phyloP scores from a whole-genome alignment of 306 rosid genomes.

The Acmispon strigosus region DNA sequence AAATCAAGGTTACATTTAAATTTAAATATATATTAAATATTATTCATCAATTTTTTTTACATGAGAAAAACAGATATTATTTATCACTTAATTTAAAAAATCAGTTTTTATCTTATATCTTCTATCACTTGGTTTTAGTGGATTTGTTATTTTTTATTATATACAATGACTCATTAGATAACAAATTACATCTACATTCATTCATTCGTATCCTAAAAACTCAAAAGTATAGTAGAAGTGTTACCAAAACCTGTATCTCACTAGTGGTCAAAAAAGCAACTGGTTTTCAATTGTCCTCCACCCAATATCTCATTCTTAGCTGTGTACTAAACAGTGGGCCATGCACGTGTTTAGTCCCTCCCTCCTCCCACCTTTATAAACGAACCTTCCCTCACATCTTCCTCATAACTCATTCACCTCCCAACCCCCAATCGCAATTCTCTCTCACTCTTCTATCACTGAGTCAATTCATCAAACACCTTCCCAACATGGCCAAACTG shows the following conservation, averaged over 20 bases:
- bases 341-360: slow-evolving; percentile 25
- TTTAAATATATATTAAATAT: too few relatives aligned
- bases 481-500: slow-evolving; percentile 51
- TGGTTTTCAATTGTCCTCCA: slow-evolving; percentile 32
- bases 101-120: too few relatives aligned
- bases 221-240: too few relatives aligned
- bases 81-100: too few relatives aligned
- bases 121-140: too few relatives aligned
- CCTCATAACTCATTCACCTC: not conserved
- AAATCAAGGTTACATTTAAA: too few relatives aligned
- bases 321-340: slow-evolving; percentile 74
- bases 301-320: slow-evolving; percentile 59
- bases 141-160: too few relatives aligned
- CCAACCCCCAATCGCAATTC: not conserved
- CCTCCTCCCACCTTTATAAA: slow-evolving; percentile 27
- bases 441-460: not conserved
- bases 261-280: slow-evolving; percentile 36
- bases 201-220: too few relatives aligned
- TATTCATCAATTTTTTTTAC: too few relatives aligned
- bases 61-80: too few relatives aligned
- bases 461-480: slow-evolving; percentile 21
- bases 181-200: too few relatives aligned
- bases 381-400: slow-evolving; percentile 33
- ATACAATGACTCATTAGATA: too few relatives aligned
- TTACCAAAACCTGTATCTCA: not conserved